These are phyloP conservation scores for Pythium insidiosum DNA, from an alignment of 352 stramenopile species.

Conservation along the genomic window DNA sequence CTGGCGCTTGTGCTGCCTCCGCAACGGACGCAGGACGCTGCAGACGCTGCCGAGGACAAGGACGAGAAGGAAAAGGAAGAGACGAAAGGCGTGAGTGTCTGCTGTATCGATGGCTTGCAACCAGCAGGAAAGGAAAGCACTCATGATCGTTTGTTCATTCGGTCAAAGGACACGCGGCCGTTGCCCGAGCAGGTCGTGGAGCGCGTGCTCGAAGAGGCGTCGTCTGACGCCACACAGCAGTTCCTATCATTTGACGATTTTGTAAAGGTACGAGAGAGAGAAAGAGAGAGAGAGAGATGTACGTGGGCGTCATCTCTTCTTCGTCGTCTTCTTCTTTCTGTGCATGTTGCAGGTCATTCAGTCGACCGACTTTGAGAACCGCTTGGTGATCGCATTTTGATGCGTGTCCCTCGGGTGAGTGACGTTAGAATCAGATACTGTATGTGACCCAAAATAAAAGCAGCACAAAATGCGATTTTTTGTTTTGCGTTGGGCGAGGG, in stretches of 20 bases:
- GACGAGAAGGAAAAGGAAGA: constrained; percentile 19
- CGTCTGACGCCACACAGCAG: constrained; percentile 32
- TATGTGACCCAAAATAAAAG: no score
- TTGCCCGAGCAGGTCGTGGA: constrained; percentile 30
- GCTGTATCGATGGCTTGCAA: no score
- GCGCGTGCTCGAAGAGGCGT: constrained; percentile 42
- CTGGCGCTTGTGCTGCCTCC: constrained; percentile 25
- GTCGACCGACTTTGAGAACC: constrained; percentile 54
- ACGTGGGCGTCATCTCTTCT: neutral
- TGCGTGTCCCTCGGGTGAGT: neutral
- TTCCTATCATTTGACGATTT: constrained; percentile 55
- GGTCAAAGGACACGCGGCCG: no score
- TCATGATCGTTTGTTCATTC: no score
- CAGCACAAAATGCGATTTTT: constrained; percentile 14
- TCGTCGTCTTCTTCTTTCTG: neutral
- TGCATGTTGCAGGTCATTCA: constrained; percentile 28
- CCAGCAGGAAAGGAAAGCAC: no score
- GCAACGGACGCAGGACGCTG: no score
- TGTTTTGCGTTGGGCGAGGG: no score
- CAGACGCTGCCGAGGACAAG: no score
- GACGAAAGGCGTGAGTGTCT: constrained; percentile 6
- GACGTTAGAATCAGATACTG: no score
- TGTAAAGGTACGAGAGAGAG: constrained; percentile 28
- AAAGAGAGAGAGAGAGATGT: neutral
- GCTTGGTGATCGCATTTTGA: constrained; percentile 47